Evolutionary conservation across 257 asterid species (phyloP), one percentile per base, ranked within the genome.

Genomic region (Thymus mandschuricus): DNA sequence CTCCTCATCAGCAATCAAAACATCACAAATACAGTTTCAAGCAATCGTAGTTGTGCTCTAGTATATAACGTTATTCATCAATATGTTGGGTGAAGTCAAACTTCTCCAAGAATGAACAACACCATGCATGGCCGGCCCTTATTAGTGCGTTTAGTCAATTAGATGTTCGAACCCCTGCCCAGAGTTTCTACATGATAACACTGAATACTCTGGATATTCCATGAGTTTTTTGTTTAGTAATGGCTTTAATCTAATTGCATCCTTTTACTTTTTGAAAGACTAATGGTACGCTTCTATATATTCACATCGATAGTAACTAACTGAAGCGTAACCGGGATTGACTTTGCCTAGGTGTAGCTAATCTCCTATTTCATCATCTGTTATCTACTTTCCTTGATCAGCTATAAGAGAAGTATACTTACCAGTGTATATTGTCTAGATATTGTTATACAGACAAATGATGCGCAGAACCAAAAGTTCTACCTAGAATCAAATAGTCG

Each of bases 1-100:
- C 54, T 38, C 73, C 61, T 27, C 21, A 3, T 41, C 51, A 62
- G 34, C 13, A 5, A 41, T 62, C 27, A 27, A 38, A 27, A 61
- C 29, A 61, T 8, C 33, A 40, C 3, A 61, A 50, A 5, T 35
- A 35, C 0, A 59, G 34, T 34, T 58, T 74, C 63, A 29, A 28
- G 15, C 40, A 27, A 43, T 68, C 70, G 50, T 29, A 50, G 48
- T 29, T 67, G 13, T 64, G 51, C 52, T 66, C 74, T 34, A 8
- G 31, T 34, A 31, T 29, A 48, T 57, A 48, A 34, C 38, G 29
- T 5, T 49, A 35, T 48, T 2, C 50, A 45, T 10, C 38, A 27
- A 13, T 31, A 21, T 44, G 31, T 13, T 4, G 4, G 28, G 28
- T 33, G 11, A 8, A 10, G 35, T 31, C 46, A 10, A n/a, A 66